phyloP scores from a whole-genome alignment of 495 filamentous ascomycete species.

The Hypoxylon trugodes region DNA sequence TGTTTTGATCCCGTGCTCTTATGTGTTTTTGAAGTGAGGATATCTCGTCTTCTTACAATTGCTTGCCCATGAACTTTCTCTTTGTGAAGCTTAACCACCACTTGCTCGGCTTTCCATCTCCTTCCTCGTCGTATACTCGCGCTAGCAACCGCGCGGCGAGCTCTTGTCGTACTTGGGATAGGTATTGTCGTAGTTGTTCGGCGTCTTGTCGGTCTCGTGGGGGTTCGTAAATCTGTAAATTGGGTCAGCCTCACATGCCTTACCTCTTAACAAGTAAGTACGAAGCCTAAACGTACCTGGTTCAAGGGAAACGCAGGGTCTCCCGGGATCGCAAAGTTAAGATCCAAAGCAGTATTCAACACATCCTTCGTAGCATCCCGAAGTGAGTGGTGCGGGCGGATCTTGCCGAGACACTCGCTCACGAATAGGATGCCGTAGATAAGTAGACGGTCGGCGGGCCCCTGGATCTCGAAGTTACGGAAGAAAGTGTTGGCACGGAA shows the following conservation, averaged over 20 bases:
- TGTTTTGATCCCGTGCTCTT: slow-evolving; percentile 2
- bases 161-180: slow-evolving; percentile 92
- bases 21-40: slow-evolving; percentile 10
- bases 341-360: slow-evolving; percentile 74
- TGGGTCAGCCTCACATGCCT: slow-evolving; percentile 12
- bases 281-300: slow-evolving; percentile 61
- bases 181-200: slow-evolving; percentile 84
- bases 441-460: slow-evolving; percentile 89
- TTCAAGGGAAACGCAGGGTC: slow-evolving; percentile 93
- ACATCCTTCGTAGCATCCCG: slow-evolving; percentile 64
- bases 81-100: slow-evolving; percentile 99
- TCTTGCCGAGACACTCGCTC: slow-evolving; percentile 84
- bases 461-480: slow-evolving; percentile 99
- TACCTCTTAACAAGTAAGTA: neutral
- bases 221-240: slow-evolving; percentile 63
- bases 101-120: slow-evolving; percentile 83
- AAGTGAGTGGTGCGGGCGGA: slow-evolving; percentile 68
- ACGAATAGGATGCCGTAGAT: slow-evolving; percentile 97
- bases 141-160: slow-evolving; percentile 80
- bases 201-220: slow-evolving; percentile 87
- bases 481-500: slow-evolving; percentile 99
- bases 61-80: slow-evolving; percentile 99
- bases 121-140: slow-evolving; percentile 85
- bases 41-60: slow-evolving; percentile 59
- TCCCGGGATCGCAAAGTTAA: slow-evolving; percentile 92